A percentile compares a stretch with the other conserved stretches of the same genome.
Evolutionary conservation across 75 land plant genomes (phyloP).

Genomic region (Isoetes taiwanensis): DNA sequence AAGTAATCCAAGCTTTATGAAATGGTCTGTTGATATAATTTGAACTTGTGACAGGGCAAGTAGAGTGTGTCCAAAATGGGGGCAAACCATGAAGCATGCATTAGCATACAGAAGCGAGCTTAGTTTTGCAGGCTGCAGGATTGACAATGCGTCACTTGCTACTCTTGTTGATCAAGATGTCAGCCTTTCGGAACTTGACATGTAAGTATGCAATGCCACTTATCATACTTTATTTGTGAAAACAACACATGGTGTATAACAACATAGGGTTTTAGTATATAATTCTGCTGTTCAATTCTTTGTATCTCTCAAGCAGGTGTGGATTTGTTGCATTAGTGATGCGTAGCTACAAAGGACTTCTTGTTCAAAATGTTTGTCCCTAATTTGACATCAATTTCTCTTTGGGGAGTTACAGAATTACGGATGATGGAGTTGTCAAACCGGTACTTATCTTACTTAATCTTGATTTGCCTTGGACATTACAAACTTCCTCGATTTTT

Average conservation of each 20-base stretch:
- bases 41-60: constrained; percentile 60
- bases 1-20: too few relatives aligned
- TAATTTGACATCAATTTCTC: constrained; percentile 61
- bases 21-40: too few relatives aligned
- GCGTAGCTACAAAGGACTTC: constrained; percentile 51
- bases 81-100: constrained; percentile 49
- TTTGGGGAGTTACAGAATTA: constrained; percentile 83
- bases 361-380: constrained; percentile 42
- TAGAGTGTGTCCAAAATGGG: constrained; percentile 73
- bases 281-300: too few relatives aligned
- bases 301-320: constrained; percentile 77
- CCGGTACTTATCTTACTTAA: constrained; percentile 35
- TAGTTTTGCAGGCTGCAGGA: constrained; percentile 74
- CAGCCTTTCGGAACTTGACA: constrained; percentile 59
- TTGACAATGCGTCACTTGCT: constrained; percentile 61
- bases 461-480: background rate
- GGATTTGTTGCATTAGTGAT: constrained; percentile 78
- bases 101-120: constrained; percentile 44
- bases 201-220: constrained; percentile 24
- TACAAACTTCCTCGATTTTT: background rate
- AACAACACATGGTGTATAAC: background rate
- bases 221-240: background rate
- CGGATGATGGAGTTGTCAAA: constrained; percentile 67
- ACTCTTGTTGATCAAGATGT: constrained; percentile 37
- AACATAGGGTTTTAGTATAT: too few relatives aligned